These are phyloP conservation scores for Celoporthe dispersa DNA, from an alignment of 2,329 filamentous ascomycete genomes.

Conservation along the genomic window DNA sequence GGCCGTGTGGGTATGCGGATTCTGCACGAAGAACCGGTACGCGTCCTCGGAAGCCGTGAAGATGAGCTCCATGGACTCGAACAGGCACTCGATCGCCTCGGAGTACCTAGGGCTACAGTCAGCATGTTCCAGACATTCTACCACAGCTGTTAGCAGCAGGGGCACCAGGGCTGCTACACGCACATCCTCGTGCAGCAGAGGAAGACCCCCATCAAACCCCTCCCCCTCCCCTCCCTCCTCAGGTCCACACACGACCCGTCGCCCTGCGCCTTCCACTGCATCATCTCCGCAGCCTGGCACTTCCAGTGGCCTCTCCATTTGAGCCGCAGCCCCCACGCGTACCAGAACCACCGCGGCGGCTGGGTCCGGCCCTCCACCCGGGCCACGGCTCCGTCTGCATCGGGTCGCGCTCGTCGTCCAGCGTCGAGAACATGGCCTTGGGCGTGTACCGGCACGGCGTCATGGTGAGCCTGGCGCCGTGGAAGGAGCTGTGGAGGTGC, in stretches of 20 bases:
- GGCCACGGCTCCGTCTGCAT: conserved; percentile 28
- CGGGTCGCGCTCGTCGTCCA: conserved; percentile 24
- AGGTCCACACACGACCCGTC: conserved; percentile 23
- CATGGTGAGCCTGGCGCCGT: conserved; percentile 17
- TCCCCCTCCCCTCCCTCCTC: conserved; percentile 17
- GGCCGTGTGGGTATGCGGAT: conserved; percentile 27
- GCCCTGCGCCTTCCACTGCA: conserved; percentile 30
- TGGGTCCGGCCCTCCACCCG: conserved; percentile 23
- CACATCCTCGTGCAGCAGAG: conserved; percentile 35
- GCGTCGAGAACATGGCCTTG: conserved; percentile 1
- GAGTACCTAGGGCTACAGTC: conserved; percentile 28
- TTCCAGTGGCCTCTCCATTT: conserved; percentile 35
- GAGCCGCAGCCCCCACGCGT: conserved; percentile 32
- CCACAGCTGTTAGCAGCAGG: background rate
- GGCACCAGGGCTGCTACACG: conserved; percentile 12
- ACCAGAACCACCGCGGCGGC: conserved; percentile 34
- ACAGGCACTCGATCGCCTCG: conserved; percentile 33
- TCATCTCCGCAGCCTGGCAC: conserved; percentile 34
- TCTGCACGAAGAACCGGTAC: conserved; percentile 33
- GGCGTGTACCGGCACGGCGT: conserved; percentile 17
- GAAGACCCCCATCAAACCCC: conserved; percentile 31
- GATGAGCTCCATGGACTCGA: conserved; percentile 34
- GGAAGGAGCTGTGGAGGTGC: conserved; percentile 24
- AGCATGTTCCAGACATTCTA: background rate
- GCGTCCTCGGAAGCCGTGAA: conserved; percentile 36